Evolutionary conservation across 139 green algal genomes (phyloP).

Genomic region (Asterochloris sp.): DNA sequence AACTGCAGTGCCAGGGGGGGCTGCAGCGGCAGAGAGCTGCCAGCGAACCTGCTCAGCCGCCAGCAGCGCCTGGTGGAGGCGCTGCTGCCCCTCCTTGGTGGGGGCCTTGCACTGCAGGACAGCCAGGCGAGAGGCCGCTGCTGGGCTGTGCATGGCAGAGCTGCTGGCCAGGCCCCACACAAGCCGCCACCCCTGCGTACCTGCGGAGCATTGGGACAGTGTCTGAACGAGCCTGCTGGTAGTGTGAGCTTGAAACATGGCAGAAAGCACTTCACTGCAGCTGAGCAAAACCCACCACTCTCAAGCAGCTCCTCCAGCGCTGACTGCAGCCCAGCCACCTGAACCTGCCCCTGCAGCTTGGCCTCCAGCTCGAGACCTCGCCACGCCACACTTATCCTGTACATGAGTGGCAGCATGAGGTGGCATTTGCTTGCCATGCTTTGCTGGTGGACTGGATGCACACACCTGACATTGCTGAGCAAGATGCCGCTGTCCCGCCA

Average conservation of each 20-base stretch:
- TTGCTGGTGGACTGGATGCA: neutral
- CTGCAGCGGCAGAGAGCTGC: neutral
- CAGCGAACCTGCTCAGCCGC: neutral
- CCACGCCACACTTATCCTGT: neutral
- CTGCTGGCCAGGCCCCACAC: neutral
- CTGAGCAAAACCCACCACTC: too few relatives aligned
- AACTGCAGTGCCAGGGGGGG: conserved; percentile 8
- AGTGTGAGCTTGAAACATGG: too few relatives aligned
- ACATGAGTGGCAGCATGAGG: neutral
- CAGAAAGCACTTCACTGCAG: too few relatives aligned
- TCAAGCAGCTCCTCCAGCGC: too few relatives aligned
- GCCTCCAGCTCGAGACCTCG: neutral
- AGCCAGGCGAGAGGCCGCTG: neutral
- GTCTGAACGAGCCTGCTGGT: too few relatives aligned
- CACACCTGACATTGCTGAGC: neutral
- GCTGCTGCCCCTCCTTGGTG: neutral
- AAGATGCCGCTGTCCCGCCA: neutral
- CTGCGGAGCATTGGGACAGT: too few relatives aligned
- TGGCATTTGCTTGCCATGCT: neutral
- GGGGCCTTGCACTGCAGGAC: conserved; percentile 1
- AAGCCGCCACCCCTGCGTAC: neutral
- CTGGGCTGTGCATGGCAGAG: neutral
- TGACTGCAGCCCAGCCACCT: too few relatives aligned
- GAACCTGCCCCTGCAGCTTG: too few relatives aligned
- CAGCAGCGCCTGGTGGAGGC: neutral